A percentile compares a stretch with the other conserved stretches of the same genome.
Evolutionary conservation across 306 rosid species (phyloP).

Genomic region (Leucaena leucocephala): DNA sequence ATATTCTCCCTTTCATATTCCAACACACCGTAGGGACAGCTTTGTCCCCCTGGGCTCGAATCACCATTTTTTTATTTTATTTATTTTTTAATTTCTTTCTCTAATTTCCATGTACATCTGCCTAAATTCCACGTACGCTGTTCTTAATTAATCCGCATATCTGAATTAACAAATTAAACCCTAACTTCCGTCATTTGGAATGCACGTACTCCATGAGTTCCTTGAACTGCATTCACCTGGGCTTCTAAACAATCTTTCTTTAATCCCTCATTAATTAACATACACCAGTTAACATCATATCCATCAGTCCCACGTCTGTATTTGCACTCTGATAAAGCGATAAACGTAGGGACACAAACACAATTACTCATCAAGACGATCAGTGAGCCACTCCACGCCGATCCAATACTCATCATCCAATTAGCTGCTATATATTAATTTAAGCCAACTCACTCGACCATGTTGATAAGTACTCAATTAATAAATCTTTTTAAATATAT

Average conservation of each 20-base stretch:
- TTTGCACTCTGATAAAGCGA: neutral
- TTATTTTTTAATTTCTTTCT: neutral
- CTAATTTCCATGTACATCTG: neutral
- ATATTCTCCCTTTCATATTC: conserved; percentile 59
- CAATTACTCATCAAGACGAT: neutral
- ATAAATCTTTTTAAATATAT: neutral
- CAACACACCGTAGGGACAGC: conserved; percentile 80
- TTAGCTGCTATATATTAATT: neutral
- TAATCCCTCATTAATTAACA: neutral
- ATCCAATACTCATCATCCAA: neutral
- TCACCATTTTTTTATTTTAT: conserved; percentile 32
- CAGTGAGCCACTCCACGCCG: neutral
- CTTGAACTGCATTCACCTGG: neutral
- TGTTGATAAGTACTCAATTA: neutral
- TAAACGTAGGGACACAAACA: neutral
- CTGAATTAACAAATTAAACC: neutral
- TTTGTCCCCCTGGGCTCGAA: conserved; percentile 71
- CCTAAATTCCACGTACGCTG: neutral
- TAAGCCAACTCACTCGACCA: neutral
- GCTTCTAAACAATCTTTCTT: neutral
- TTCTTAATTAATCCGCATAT: neutral
- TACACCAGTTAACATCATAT: neutral
- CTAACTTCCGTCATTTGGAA: neutral
- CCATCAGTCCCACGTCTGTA: neutral
- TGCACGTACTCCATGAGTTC: neutral